A percentile compares a stretch with the other conserved stretches of the same genome.
Evolutionary conservation across 768 basidiomycete genomes (phyloP).

Genomic region (Termitomyces eurrhizus): DNA sequence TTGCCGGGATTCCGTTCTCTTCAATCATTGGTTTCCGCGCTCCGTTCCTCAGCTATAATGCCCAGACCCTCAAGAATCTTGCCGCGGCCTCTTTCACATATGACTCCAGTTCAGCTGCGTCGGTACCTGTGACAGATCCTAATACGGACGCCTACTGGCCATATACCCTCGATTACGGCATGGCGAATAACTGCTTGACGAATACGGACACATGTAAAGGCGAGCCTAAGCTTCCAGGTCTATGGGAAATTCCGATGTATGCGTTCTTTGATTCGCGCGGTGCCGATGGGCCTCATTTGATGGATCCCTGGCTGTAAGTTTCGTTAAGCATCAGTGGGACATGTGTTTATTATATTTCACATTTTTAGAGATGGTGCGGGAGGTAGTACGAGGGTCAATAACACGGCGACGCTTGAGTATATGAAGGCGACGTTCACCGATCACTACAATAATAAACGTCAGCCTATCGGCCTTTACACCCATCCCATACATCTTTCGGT

Average conservation of each 20-base stretch:
- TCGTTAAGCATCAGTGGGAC: not conserved
- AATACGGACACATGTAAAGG: slow-evolving; percentile 60
- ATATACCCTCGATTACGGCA: slow-evolving; percentile 74
- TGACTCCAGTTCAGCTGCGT: slow-evolving; percentile 59
- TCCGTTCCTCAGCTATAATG: slow-evolving; percentile 66
- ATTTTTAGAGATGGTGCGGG: slow-evolving; percentile 47
- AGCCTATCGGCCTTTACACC: slow-evolving; percentile 78
- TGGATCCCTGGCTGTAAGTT: slow-evolving; percentile 81
- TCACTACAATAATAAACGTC: slow-evolving; percentile 72
- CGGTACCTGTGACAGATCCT: slow-evolving; percentile 61
- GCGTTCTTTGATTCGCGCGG: slow-evolving; percentile 64
- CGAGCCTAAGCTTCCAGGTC: slow-evolving; percentile 65
- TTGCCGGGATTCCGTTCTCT: slow-evolving; percentile 69
- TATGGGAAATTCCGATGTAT: slow-evolving; percentile 89
- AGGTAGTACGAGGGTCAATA: slow-evolving; percentile 46
- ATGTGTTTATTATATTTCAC: not conserved
- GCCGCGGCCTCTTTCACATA: slow-evolving; percentile 60
- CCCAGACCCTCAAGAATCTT: slow-evolving; percentile 58
- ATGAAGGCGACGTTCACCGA: slow-evolving; percentile 71
- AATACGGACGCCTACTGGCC: slow-evolving; percentile 80
- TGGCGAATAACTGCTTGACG: slow-evolving; percentile 72
- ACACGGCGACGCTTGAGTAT: slow-evolving; percentile 62
- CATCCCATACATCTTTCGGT: slow-evolving; percentile 78
- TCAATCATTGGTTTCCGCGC: slow-evolving; percentile 73
- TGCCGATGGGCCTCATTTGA: slow-evolving; percentile 56